Conservation (phyloP, 1,284 basidiomycete genomes). For the Ceratobasidium sp. region DNA sequence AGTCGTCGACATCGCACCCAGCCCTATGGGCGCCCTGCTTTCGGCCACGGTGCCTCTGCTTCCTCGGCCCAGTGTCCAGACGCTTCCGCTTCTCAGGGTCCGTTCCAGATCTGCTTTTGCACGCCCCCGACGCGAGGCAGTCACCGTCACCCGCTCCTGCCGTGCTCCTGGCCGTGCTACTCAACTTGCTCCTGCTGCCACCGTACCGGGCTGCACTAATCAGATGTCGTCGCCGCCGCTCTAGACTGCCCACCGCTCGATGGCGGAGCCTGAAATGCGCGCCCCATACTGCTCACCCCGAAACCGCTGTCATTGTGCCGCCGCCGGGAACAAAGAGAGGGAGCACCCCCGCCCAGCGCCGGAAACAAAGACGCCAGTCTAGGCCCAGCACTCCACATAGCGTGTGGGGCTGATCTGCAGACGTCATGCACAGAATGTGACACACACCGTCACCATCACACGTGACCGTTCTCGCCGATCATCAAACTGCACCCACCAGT, state of each 20-base stretch:
- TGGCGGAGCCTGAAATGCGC: conserved; percentile 4
- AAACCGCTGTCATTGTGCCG: conserved; percentile 12
- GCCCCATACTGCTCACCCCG: background rate
- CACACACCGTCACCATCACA: background rate
- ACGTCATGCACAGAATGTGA: background rate
- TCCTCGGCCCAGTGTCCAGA: conserved; percentile 22
- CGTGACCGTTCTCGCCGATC: conserved; percentile 10
- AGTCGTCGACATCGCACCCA: background rate
- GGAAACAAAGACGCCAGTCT: no score
- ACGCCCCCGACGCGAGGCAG: background rate
- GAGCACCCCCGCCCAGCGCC: no score
- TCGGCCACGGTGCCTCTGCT: conserved; percentile 20
- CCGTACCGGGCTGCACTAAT: no score
- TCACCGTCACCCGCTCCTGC: no score
- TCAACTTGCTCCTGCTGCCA: no score
- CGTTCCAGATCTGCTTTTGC: background rate
- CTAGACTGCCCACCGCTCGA: background rate
- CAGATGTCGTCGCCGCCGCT: background rate
- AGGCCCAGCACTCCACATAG: background rate
- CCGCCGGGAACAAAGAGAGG: background rate
- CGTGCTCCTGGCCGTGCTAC: no score
- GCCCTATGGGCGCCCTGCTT: conserved; percentile 1
- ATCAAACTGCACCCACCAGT: background rate
- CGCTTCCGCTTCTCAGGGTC: conserved; percentile 21
- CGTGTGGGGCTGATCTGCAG: no score